A percentile compares a stretch with the other conserved stretches of the same genome.
Conservation (phyloP, 148 eudicot species). For the Nepenthes gracilis region DNA sequence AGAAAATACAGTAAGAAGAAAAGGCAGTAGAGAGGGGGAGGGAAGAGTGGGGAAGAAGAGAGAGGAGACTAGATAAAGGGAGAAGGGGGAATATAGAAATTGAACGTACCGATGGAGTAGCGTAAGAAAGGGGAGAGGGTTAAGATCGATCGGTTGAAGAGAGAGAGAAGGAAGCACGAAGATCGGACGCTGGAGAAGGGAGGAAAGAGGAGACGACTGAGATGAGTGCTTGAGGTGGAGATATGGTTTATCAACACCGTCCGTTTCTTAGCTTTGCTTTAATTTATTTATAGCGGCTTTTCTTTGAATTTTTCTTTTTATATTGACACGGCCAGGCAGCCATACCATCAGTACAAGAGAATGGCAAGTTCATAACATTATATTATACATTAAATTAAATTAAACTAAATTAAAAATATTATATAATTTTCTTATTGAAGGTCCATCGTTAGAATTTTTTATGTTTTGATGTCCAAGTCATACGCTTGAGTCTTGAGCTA, state of each 20-base stretch:
- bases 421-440: no score
- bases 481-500: no score
- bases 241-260: slow-evolving; percentile 34
- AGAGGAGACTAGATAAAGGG: not conserved
- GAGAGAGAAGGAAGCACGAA: slow-evolving; percentile 13
- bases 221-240: slow-evolving; percentile 11
- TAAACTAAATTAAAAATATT: no score
- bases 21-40: not conserved
- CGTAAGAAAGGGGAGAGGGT: slow-evolving; percentile 2
- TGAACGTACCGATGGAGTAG: slow-evolving; percentile 13
- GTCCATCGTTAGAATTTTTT: no score
- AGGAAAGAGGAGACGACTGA: slow-evolving; percentile 32
- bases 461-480: no score
- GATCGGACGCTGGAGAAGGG: slow-evolving; percentile 57
- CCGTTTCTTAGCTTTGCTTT: no score
- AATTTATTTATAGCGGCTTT: no score
- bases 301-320: not conserved
- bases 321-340: no score
- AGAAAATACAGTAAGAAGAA: not conserved
- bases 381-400: no score
- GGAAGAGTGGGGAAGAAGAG: not conserved
- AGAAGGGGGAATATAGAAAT: not conserved
- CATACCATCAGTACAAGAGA: no score
- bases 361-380: no score
- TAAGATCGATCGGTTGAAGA: slow-evolving; percentile 18